A percentile compares a stretch with the other conserved stretches of the same genome.
Conservation (phyloP, 768 basidiomycete species). For the Rhodosporidiobolus sp. region DNA sequence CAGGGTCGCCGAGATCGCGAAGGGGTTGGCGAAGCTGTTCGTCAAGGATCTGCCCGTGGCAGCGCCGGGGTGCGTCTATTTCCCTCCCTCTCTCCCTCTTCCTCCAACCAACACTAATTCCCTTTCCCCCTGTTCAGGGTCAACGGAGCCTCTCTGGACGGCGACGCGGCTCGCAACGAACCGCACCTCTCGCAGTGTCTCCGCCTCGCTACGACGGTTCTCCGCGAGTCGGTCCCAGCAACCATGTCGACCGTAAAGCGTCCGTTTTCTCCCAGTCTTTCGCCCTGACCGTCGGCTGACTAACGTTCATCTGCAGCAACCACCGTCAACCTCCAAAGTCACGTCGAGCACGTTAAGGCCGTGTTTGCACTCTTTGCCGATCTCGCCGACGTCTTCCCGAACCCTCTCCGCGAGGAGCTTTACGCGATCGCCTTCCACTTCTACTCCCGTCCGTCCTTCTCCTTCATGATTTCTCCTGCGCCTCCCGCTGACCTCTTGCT, state of each 20-base stretch:
- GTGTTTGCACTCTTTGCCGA: constrained; percentile 63
- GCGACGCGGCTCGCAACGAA: constrained; percentile 16
- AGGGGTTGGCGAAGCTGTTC: constrained; percentile 56
- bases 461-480: neutral
- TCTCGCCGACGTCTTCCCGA: constrained; percentile 60
- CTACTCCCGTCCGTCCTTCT: constrained; percentile 62
- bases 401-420: constrained; percentile 66
- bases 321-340: constrained; percentile 54
- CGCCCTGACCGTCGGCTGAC: constrained; percentile 5
- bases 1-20: constrained; percentile 67
- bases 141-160: neutral
- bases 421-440: constrained; percentile 73
- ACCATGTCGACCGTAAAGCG: constrained; percentile 4
- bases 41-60: constrained; percentile 10
- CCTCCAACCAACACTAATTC: neutral
- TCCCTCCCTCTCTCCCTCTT: neutral
- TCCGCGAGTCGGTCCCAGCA: constrained; percentile 66
- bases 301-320: constrained; percentile 44
- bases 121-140: neutral
- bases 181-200: constrained; percentile 64
- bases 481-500: neutral
- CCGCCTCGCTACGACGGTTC: constrained; percentile 73
- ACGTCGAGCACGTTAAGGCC: constrained; percentile 62
- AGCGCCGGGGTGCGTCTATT: constrained; percentile 12
- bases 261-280: constrained; percentile 41